Base-by-base conservation (phyloP, 129 eudicot species). In the Helichrysum umbraculigerum region DNA sequence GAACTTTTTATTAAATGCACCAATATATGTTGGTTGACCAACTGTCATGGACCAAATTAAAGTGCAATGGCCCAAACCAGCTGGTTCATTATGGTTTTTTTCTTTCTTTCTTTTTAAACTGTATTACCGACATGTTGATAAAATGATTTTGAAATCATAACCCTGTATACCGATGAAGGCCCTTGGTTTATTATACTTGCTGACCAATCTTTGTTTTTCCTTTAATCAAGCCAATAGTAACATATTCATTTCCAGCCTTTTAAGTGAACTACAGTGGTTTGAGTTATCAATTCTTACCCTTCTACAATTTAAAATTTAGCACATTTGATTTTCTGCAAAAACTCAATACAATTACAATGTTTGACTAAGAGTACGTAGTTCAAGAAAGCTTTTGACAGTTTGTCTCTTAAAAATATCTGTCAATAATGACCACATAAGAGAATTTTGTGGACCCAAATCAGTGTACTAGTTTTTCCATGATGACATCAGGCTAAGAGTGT, bases 41-140 rank as follows among this genome's bases (percentile, higher is more conserved):
- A 69, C 81, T 70, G 70, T 78, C 70, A 33, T 58, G 75, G 76
- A 70, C 70, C 81, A 70, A 10, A 61, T 50, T 78, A 68, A 78
- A 78, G 76, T 58, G 81, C 61, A 68, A 77, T 69, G 81, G 76
- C 59, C 81, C 76, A 37, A 78, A 44, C 51, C 76, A 59, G 81
- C 70, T 17, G 41, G 0, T 77, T n/a, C 50, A 41, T 63, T 20
- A 51, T 76, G 56, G 21, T 51, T 51, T 66, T 8, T 61, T 6
- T 65, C n/a, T 28, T 65, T 65, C 15, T 19, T 75, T 47, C 50
- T 0, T 10, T 51, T 32, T 4, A 14, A 60, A 17, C 78, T 74
- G 41, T 41, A 25, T 61, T 30, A 74, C 68, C 32, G 5, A 47
- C 62, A 17, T 6, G 3, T 42, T 54, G 29, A 74, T 41, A 4